phyloP scores from a whole-genome alignment of 2,329 filamentous ascomycete species.

The Esteya vermicola region DNA sequence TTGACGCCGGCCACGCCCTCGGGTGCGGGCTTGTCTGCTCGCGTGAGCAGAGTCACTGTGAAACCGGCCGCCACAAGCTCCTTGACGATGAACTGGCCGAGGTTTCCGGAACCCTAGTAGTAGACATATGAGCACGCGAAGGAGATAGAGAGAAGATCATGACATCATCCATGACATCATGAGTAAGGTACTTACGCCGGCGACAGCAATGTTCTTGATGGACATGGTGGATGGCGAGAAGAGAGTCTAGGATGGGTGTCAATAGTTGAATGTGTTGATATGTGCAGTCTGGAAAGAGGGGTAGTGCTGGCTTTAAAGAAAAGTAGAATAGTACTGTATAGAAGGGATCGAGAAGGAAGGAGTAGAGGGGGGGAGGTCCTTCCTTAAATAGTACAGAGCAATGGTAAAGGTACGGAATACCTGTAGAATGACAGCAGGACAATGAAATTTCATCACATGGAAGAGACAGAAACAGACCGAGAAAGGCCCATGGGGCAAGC shows the following conservation, averaged over 20 bases:
- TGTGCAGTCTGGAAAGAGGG: too few relatives aligned
- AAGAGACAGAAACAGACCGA: neutral
- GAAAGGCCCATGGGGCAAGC: neutral
- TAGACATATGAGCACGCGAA: neutral
- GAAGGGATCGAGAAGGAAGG: neutral
- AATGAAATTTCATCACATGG: neutral
- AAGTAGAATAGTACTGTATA: too few relatives aligned
- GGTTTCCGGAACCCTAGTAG: conserved; percentile 18
- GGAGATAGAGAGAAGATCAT: neutral
- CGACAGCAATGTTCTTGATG: conserved; percentile 20
- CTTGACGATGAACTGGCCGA: conserved; percentile 16
- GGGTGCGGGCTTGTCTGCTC: conserved; percentile 25
- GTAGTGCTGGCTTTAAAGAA: too few relatives aligned
- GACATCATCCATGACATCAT: too few relatives aligned
- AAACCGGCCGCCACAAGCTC: conserved; percentile 24
- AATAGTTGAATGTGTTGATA: too few relatives aligned
- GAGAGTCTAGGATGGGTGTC: too few relatives aligned
- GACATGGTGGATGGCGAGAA: conserved; percentile 10
- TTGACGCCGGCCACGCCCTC: conserved; percentile 24
- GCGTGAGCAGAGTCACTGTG: conserved; percentile 35
- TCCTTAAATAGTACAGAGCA: too few relatives aligned
- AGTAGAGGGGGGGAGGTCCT: too few relatives aligned
- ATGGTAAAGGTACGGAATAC: too few relatives aligned
- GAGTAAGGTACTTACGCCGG: too few relatives aligned
- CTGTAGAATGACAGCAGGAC: too few relatives aligned